Evolutionary conservation across 2,329 filamentous ascomycete genomes (phyloP), one percentile per base, ranked within the genome.

Genomic region (Cryphonectria nitschkei): DNA sequence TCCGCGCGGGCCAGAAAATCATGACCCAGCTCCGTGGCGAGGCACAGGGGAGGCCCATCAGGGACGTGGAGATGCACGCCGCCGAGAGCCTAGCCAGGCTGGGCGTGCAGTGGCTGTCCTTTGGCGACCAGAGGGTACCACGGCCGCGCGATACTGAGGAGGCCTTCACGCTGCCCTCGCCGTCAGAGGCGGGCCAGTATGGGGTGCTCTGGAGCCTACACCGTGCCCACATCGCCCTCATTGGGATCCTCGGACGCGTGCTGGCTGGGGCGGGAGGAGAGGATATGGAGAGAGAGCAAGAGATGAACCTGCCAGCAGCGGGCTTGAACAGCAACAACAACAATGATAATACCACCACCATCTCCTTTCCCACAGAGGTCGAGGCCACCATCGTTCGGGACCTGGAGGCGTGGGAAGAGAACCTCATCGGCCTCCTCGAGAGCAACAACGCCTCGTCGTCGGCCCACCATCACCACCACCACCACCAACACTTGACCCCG

Each of bases 51-150:
- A 65, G 32, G 6, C 43, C 8, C 66, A n/a, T 66, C 2, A 75
- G 50, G 69, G 54, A 63, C 2, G n/a, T 63, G 9, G 67, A 73
- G 16, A 46, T 76, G 16, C 70, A 74, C 29, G 69, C 74, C n/a
- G 72, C 71, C 7, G 72, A 75, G 50, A 74, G 71, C 2, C 39
- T 82, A 2, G 75, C 76, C 2, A 74, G 79, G 2, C 65, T 81
- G n/a, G 79, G 81, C 58, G 34, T 81, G 6, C 77, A 79, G 54
- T 77, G 77, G 73, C 78, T 81, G 76, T 76, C 78, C 0, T 80
- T 81, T 58, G 76, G 74, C 2, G 80, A 81, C 41, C 75, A 75
- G 0, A 75, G 72, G 5, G 77, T 78, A 2, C 79, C 79, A 0
- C 80, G 80, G 69, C 75, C 75, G 14, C 22, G 67, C 74, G 0